Conservation (phyloP, 2,329 filamentous ascomycete genomes). For the Neonectria coccinea region DNA sequence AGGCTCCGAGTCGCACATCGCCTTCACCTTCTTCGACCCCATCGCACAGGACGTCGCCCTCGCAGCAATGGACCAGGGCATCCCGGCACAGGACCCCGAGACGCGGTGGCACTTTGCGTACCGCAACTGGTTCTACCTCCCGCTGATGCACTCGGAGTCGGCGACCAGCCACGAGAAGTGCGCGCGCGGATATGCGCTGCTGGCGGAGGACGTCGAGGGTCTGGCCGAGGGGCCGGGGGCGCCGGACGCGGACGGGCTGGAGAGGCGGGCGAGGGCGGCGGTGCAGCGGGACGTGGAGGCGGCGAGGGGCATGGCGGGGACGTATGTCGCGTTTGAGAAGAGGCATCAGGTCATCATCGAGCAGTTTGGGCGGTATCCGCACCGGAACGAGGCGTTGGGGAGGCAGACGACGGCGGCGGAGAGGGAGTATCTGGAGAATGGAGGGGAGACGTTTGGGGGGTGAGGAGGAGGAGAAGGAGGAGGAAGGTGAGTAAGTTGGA, state of each 20-base stretch:
- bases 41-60: conserved; percentile 60
- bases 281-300: conserved; percentile 44
- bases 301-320: conserved; percentile 40
- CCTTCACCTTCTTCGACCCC: conserved; percentile 68
- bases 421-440: conserved; percentile 59
- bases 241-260: conserved; percentile 38
- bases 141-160: conserved; percentile 70
- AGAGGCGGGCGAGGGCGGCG: conserved; percentile 44
- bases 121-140: conserved; percentile 69
- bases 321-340: conserved; percentile 51
- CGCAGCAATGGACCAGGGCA: conserved; percentile 49
- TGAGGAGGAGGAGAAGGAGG: not conserved
- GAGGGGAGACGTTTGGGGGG: conserved; percentile 54
- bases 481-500: too few species aligned
- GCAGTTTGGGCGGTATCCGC: conserved; percentile 69
- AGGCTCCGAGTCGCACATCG: conserved; percentile 54
- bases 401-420: conserved; percentile 63
- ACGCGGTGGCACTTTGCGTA: conserved; percentile 53
- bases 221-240: conserved; percentile 43
- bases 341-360: conserved; percentile 63
- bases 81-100: conserved; percentile 44
- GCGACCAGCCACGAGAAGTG: conserved; percentile 57
- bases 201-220: conserved; percentile 50
- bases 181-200: conserved; percentile 46
- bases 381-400: conserved; percentile 65